Percentiles rank a stretch among this genome's conserved stretches.
phyloP scores from a whole-genome alignment of 805 yeast species.

The Lachancea cidri region DNA sequence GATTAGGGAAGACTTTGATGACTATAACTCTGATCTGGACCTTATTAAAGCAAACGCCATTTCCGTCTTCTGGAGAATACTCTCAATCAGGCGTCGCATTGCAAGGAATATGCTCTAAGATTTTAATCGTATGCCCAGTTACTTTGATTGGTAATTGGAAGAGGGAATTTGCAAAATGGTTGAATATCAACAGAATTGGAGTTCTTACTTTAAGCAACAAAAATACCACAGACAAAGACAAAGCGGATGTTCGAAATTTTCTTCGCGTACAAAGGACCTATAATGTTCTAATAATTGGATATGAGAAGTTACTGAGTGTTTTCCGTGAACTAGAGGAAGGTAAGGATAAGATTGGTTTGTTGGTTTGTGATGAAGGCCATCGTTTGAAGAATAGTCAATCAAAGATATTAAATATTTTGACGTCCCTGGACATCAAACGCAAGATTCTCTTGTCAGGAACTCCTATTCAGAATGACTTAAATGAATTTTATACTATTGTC shows the following conservation, averaged over 20 bases:
- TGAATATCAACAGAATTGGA: constrained; percentile 58
- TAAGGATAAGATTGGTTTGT: constrained; percentile 48
- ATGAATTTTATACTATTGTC: constrained; percentile 73
- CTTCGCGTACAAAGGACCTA: constrained; percentile 60
- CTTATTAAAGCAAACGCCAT: constrained; percentile 60
- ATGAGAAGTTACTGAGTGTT: constrained; percentile 67
- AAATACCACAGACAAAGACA: constrained; percentile 48
- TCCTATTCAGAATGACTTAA: constrained; percentile 88
- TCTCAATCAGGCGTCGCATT: constrained; percentile 32
- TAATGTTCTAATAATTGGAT: constrained; percentile 81
- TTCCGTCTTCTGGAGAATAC: constrained; percentile 31
- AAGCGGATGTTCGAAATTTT: constrained; percentile 52
- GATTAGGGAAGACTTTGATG: constrained; percentile 85
- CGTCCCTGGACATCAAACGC: constrained; percentile 46
- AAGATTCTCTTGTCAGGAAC: constrained; percentile 79
- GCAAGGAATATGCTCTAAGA: constrained; percentile 44
- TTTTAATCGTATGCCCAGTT: constrained; percentile 86
- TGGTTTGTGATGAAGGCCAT: constrained; percentile 96
- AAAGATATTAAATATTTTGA: constrained; percentile 63
- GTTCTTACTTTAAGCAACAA: constrained; percentile 55
- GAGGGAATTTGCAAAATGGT: constrained; percentile 85
- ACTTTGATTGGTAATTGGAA: constrained; percentile 86
- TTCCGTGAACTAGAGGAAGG: constrained; percentile 44
- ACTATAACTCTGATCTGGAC: constrained; percentile 85
- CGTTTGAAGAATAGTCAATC: constrained; percentile 71